These are phyloP conservation scores for Suillus plorans DNA, from an alignment of 768 basidiomycete genomes.

Conservation along the genomic window DNA sequence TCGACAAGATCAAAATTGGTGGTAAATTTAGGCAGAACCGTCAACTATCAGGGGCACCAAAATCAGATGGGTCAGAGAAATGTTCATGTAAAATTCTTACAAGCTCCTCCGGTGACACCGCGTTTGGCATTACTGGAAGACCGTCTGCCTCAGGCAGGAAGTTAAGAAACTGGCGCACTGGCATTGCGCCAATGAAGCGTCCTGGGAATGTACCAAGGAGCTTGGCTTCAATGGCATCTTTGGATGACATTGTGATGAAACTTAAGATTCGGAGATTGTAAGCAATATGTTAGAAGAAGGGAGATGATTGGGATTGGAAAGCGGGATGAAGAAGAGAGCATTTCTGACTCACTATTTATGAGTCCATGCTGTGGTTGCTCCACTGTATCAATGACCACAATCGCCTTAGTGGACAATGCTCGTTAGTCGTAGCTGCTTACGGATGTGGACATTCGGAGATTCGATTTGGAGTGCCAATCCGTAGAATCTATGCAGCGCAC, in stretches of 20 bases:
- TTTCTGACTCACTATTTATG: neutral
- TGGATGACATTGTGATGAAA: neutral
- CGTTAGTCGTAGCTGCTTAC: neutral
- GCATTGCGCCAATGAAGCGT: neutral
- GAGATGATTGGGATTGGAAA: neutral
- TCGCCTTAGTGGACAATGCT: neutral
- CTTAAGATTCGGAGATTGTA: neutral
- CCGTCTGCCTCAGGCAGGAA: neutral
- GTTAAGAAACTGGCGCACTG: neutral
- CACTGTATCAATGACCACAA: neutral
- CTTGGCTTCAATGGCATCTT: neutral
- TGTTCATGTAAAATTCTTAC: neutral
- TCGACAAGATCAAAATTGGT: neutral
- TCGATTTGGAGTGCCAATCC: neutral
- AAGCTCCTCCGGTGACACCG: neutral
- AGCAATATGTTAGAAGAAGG: neutral
- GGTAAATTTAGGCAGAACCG: neutral
- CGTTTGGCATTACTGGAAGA: neutral
- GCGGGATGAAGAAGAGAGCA: neutral
- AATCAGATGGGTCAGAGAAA: neutral
- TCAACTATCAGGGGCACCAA: neutral
- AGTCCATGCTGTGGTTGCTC: neutral
- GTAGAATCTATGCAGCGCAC: neutral
- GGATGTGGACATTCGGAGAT: neutral
- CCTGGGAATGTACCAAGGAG: neutral